phyloP scores from a whole-genome alignment of 1,284 basidiomycete genomes.

The Sphaerobolus stellatus region DNA sequence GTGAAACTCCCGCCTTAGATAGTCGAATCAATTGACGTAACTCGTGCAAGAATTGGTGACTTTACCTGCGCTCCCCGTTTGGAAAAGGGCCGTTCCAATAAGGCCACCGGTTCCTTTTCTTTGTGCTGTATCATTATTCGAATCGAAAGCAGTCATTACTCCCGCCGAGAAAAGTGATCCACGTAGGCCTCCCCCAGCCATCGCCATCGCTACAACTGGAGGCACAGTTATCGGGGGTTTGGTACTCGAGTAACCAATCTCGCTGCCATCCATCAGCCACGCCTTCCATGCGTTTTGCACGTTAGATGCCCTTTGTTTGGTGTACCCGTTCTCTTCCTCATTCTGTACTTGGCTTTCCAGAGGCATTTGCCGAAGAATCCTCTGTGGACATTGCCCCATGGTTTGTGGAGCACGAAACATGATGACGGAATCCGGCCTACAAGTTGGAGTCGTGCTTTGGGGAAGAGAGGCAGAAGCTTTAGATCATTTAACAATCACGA shows the following conservation, averaged over 20 bases:
- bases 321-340: background rate
- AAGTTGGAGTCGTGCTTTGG: too few species aligned
- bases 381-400: too few species aligned
- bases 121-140: slow-evolving; percentile 53
- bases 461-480: too few species aligned
- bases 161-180: slow-evolving; percentile 61
- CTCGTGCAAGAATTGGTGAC: background rate
- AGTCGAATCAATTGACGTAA: background rate
- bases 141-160: slow-evolving; percentile 57
- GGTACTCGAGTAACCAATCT: slow-evolving; percentile 57
- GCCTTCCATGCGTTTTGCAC: slow-evolving; percentile 48
- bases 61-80: slow-evolving; percentile 60
- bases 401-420: too few species aligned
- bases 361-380: too few species aligned
- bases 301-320: background rate
- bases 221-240: slow-evolving; percentile 43
- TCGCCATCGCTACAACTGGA: slow-evolving; percentile 55
- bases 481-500: too few species aligned
- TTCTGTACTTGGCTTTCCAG: background rate
- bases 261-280: slow-evolving; percentile 57
- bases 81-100: slow-evolving; percentile 62
- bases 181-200: slow-evolving; percentile 60
- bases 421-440: too few species aligned
- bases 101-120: slow-evolving; percentile 61
- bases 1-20: slow-evolving; percentile 54